A percentile compares a stretch with the other conserved stretches of the same genome.
Conservation (phyloP, 768 basidiomycete genomes). For the Chalciporus piperatus region DNA sequence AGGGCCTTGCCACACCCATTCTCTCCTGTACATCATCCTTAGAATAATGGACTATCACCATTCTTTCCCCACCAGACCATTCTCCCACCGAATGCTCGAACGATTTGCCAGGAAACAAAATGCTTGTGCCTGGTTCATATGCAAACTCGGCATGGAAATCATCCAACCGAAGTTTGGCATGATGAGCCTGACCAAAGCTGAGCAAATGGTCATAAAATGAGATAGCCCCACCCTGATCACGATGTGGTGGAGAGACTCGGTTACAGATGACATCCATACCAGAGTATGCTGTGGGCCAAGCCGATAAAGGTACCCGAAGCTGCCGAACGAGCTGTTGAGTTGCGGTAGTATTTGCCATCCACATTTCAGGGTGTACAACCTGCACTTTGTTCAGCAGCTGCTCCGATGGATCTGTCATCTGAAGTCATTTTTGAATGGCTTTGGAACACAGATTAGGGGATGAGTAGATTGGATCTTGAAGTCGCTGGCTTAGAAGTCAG, state of each 20-base stretch:
- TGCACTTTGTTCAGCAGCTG: neutral
- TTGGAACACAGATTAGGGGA: neutral
- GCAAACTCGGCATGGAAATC: neutral
- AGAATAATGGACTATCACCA: neutral
- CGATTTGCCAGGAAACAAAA: constrained; percentile 1
- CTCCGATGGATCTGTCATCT: neutral
- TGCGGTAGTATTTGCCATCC: neutral
- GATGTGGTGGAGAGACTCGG: constrained; percentile 1
- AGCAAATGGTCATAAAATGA: constrained; percentile 2
- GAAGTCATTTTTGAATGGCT: neutral
- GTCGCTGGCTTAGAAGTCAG: no score
- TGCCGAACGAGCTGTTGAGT: neutral
- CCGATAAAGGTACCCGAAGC: neutral
- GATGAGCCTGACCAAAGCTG: constrained; percentile 1
- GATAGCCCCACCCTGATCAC: neutral
- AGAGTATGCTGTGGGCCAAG: neutral
- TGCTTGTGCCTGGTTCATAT: neutral
- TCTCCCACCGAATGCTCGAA: neutral
- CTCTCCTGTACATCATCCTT: neutral
- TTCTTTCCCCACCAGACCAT: constrained; percentile 2
- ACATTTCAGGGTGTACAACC: neutral
- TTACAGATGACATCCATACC: neutral
- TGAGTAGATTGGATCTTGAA: neutral
- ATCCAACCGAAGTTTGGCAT: neutral
- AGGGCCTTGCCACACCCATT: neutral